phyloP scores from a whole-genome alignment of 1,139 yeast genomes.

The Scheffersomyces stambukii region DNA sequence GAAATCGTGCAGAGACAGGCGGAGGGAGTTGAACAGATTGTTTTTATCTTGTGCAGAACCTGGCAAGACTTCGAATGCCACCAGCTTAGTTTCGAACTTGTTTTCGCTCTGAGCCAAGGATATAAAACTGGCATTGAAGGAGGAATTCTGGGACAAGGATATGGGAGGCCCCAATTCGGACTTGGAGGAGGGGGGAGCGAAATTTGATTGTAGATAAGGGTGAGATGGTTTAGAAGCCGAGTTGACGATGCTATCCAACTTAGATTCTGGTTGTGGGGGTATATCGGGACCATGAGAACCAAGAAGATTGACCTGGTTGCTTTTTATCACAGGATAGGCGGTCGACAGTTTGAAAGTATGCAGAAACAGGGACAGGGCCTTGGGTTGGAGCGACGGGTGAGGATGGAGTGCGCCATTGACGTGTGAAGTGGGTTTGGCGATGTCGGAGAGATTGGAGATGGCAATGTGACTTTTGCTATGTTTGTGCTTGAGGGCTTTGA shows the following conservation, averaged over 20 bases:
- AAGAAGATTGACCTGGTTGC: too few species aligned
- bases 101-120: slow-evolving; percentile 14
- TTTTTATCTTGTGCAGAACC: slow-evolving; percentile 3
- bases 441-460: slow-evolving; percentile 1
- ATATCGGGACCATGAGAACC: too few species aligned
- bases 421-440: too few species aligned
- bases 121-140: slow-evolving; percentile 4
- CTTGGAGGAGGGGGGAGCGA: not conserved
- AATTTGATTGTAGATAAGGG: too few species aligned
- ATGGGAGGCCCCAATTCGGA: slow-evolving; percentile 13
- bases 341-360: too few species aligned
- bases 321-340: too few species aligned
- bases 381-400: too few species aligned
- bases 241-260: too few species aligned
- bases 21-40: slow-evolving; percentile 1
- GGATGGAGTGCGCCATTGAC: too few species aligned
- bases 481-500: slow-evolving; percentile 4
- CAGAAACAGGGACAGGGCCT: too few species aligned
- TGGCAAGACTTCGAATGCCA: slow-evolving; percentile 11
- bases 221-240: too few species aligned
- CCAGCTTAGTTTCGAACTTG: slow-evolving; percentile 16
- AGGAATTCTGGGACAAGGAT: slow-evolving; percentile 4
- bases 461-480: slow-evolving; percentile 7
- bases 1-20: slow-evolving; percentile 1
- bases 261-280: too few species aligned